phyloP scores from a whole-genome alignment of 805 yeast genomes.

The Lipomyces spencermartinsiae region DNA sequence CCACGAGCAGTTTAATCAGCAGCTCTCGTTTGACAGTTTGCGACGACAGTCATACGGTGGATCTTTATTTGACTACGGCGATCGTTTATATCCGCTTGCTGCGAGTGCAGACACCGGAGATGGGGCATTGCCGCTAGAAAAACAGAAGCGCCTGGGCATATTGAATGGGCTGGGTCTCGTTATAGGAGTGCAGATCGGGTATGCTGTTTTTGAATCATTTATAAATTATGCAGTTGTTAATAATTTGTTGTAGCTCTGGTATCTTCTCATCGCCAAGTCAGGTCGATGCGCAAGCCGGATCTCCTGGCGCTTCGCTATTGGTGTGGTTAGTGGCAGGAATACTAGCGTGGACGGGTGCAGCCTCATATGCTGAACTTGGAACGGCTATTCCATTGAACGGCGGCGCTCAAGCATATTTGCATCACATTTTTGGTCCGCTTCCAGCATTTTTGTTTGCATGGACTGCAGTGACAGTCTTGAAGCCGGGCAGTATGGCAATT shows the following conservation, averaged over 20 bases:
- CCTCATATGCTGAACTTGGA: slow-evolving; percentile 52
- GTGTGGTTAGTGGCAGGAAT: slow-evolving; percentile 51
- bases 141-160: slow-evolving; percentile 35
- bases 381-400: slow-evolving; percentile 51
- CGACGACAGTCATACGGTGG: slow-evolving; percentile 16
- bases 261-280: slow-evolving; percentile 52
- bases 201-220: background rate
- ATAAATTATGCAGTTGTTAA: background rate
- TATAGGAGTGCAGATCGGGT: slow-evolving; percentile 53
- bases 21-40: slow-evolving; percentile 25
- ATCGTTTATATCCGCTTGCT: slow-evolving; percentile 41
- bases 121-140: slow-evolving; percentile 42
- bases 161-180: slow-evolving; percentile 50
- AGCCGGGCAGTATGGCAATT: slow-evolving; percentile 52
- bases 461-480: slow-evolving; percentile 49
- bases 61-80: slow-evolving; percentile 43
- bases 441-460: slow-evolving; percentile 50
- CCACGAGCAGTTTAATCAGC: slow-evolving; percentile 24
- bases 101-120: slow-evolving; percentile 38
- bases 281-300: slow-evolving; percentile 48
- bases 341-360: slow-evolving; percentile 54
- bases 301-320: slow-evolving; percentile 48
- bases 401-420: slow-evolving; percentile 51
- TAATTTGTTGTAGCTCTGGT: slow-evolving; percentile 45
- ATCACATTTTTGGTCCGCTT: slow-evolving; percentile 47